A percentile compares a stretch with the other conserved stretches of the same genome.
These are phyloP conservation scores for Schizonepeta tenuifolia DNA, from an alignment of 257 asterid genomes.

Conservation along the genomic window DNA sequence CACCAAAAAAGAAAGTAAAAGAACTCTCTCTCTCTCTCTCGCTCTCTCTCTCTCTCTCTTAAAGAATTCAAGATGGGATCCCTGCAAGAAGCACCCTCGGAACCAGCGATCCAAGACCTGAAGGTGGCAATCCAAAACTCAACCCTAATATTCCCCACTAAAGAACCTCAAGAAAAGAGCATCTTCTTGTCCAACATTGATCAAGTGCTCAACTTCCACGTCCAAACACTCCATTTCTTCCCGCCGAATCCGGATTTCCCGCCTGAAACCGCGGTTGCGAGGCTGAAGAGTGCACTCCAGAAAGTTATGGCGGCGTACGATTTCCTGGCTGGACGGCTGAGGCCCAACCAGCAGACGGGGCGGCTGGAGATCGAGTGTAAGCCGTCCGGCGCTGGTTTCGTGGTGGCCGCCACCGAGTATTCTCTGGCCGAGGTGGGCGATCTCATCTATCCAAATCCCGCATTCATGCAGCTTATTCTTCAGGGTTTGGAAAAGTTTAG, in stretches of 20 bases:
- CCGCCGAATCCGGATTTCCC: slow-evolving; percentile 53
- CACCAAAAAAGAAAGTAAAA: neutral
- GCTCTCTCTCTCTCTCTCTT: neutral
- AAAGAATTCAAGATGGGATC: slow-evolving; percentile 50
- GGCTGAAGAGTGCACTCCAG: slow-evolving; percentile 52
- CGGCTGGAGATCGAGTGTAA: slow-evolving; percentile 70
- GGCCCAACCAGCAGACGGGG: slow-evolving; percentile 43
- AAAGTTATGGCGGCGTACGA: slow-evolving; percentile 57
- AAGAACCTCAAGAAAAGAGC: slow-evolving; percentile 32
- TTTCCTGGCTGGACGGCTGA: slow-evolving; percentile 72
- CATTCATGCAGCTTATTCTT: slow-evolving; percentile 65
- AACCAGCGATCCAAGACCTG: slow-evolving; percentile 55
- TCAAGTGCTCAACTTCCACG: slow-evolving; percentile 71
- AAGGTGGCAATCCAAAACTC: slow-evolving; percentile 62
- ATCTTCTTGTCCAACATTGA: slow-evolving; percentile 77
- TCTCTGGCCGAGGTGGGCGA: slow-evolving; percentile 67
- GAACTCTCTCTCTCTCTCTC: neutral
- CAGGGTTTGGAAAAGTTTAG: slow-evolving; percentile 47
- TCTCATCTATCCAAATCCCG: slow-evolving; percentile 78
- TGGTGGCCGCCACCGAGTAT: slow-evolving; percentile 61
- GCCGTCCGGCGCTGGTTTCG: slow-evolving; percentile 57
- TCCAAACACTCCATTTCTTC: slow-evolving; percentile 83
- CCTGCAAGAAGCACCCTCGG: slow-evolving; percentile 30
- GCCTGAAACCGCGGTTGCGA: slow-evolving; percentile 43
- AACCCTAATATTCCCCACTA: slow-evolving; percentile 48